Conservation (phyloP, 2,329 filamentous ascomycete species). For the Triangularia setosa region DNA sequence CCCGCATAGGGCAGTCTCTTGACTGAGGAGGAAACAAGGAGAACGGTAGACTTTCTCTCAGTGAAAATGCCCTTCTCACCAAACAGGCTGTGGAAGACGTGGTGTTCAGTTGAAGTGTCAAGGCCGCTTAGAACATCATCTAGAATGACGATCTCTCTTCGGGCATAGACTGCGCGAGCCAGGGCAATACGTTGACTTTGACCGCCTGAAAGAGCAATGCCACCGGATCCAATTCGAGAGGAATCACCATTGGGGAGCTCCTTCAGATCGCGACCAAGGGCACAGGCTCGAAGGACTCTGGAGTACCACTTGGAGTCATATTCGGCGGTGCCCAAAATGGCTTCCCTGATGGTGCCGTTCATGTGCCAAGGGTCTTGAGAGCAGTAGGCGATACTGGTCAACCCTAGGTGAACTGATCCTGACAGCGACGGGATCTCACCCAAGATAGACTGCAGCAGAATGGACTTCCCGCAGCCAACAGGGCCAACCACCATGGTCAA, state of each 20-base stretch:
- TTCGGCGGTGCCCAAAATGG: slow-evolving; percentile 34
- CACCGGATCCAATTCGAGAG: slow-evolving; percentile 27
- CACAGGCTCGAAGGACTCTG: slow-evolving; percentile 28
- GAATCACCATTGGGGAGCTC: slow-evolving; percentile 25
- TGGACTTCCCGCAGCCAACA: slow-evolving; percentile 44
- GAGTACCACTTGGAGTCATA: slow-evolving; percentile 30
- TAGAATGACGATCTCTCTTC: slow-evolving; percentile 37
- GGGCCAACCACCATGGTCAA: slow-evolving; percentile 38
- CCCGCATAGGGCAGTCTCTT: slow-evolving; percentile 37
- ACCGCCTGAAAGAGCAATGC: slow-evolving; percentile 30
- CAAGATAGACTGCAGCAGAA: slow-evolving; percentile 36
- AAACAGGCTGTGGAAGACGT: slow-evolving; percentile 41
- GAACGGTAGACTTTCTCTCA: slow-evolving; percentile 35
- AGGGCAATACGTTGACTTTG: slow-evolving; percentile 35
- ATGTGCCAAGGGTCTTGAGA: slow-evolving; percentile 43
- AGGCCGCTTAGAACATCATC: slow-evolving; percentile 46
- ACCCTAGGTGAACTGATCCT: slow-evolving; percentile 28
- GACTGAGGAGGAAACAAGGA: slow-evolving; percentile 42
- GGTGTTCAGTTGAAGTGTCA: slow-evolving; percentile 40
- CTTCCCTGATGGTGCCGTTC: slow-evolving; percentile 38
- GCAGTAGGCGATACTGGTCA: slow-evolving; percentile 37
- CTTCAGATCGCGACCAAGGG: slow-evolving; percentile 28
- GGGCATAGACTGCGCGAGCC: slow-evolving; percentile 44
- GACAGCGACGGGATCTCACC: slow-evolving; percentile 32
- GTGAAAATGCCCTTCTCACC: slow-evolving; percentile 39